Evolutionary conservation across 164 flowering plant genomes (phyloP), one percentile per base, ranked within the genome.

Genomic region (Annona squamosa): DNA sequence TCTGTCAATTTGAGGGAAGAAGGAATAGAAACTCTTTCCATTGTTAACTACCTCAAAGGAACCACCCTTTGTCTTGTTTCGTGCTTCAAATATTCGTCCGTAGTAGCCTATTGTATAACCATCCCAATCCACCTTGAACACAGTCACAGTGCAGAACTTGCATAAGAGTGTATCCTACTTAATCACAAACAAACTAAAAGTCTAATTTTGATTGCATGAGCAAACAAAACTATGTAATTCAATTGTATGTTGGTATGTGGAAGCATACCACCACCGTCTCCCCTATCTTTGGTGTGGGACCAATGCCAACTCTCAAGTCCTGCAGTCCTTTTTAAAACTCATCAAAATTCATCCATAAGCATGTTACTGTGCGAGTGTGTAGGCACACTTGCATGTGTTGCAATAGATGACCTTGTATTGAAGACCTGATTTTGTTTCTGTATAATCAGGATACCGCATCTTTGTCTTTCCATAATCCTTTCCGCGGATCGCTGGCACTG

Each of bases 1-100:
- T 48, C 1, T 7, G 13, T 9, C 9, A 52, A 52, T 52, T 5
- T 9, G 9, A 52, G 59, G 13, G 52, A 52, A 16, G 13, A 6
- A 52, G 9, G 13, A 6, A 7, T 2, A 52, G 1, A 52, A 52
- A 52, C 13, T 52, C 13, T 10, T 9, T 52, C 2, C 59, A 52
- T 52, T 43, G 52, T 59, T 64, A 52, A 46, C 47, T 86, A 92
- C 99, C 97, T 81, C 94, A 79, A 92, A 94, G 2, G 99, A 90
- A 77, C 99, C 97, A 63, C 97, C 99, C 79, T 94, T 94, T 69
- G 97, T 91, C 82, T 92, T 94, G 83, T 94, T 94, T 70, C 99
- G 91, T 82, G 99, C 99, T 88, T 91, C 98, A 88, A 94, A 94
- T 73, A 94, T 92, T 67, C 97, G 95, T 63, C 99, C 99, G 81